Base-by-base conservation (phyloP, 768 basidiomycete species). In the Tulasnella sp. region DNA sequence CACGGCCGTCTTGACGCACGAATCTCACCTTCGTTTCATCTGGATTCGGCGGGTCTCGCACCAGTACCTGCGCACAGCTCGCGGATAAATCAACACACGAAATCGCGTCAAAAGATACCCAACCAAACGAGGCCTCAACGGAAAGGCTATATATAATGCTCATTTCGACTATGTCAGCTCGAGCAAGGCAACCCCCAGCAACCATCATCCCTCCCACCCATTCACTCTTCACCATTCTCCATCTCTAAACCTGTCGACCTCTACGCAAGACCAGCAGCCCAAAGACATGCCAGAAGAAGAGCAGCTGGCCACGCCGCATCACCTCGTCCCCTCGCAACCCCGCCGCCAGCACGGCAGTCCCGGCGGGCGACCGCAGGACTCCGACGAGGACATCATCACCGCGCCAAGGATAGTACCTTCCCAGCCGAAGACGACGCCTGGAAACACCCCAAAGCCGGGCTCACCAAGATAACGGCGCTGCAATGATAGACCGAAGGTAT, bases 321-420 rank as follows among this genome's bases (percentile, higher is more conserved):
- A 67, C 67, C 7, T 77, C 70, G 77, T 77, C 35, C 77, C 77
- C 71, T 77, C 77, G 5, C 77, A 77, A 26, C 77, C 77, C 26
- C 77, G 77, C 73, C 73, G 51, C 23, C 71, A 46, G 75, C 71
- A 46, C 23, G 40, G 67, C 46, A 40, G 70, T 32, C 44, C 42
- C 42, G 69, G 70, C 77, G 42, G 55, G 11, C 67, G 71, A 72
- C 67, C 67, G 44, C 42, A 71, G 23, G 61, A 70, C 35, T 70
- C 61, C 5, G 70, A 73, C 40, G 69, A 71, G 55, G 40, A 29
- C 20, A 44, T 77, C 37, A 71, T 71, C 39, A 46, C 69, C 32
- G 44, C 77, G 26, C 44, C 69, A 44, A 44, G 67, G 29, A 77
- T 72, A 46, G 77, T 77, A 40, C 77, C 77, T 29, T 77, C 77